phyloP scores from a whole-genome alignment of 2,329 filamentous ascomycete genomes.

The Aspergillus fumigatiaffinis region DNA sequence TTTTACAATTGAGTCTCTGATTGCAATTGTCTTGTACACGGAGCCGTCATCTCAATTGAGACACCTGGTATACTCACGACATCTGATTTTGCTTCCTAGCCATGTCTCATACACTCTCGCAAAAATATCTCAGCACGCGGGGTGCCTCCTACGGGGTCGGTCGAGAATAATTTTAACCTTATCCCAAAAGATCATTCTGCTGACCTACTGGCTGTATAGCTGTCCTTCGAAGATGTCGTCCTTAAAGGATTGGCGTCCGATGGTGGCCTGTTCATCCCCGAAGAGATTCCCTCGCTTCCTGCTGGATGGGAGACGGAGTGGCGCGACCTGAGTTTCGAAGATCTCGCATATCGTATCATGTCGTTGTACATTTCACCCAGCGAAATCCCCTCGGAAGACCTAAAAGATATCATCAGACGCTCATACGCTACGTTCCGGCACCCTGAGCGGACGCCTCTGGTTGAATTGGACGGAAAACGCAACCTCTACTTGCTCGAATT shows the following conservation, averaged over 20 bases:
- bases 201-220: slow-evolving; percentile 19
- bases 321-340: slow-evolving; percentile 23
- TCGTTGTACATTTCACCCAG: slow-evolving; percentile 78
- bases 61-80: background rate
- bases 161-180: slow-evolving; percentile 1
- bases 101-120: slow-evolving; percentile 28
- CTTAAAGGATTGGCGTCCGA: slow-evolving; percentile 84
- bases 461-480: slow-evolving; percentile 65
- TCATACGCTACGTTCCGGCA: slow-evolving; percentile 89
- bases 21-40: background rate
- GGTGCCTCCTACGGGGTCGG: slow-evolving; percentile 30
- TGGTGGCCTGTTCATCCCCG: slow-evolving; percentile 84
- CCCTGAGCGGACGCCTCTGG: slow-evolving; percentile 71
- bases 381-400: slow-evolving; percentile 76
- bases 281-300: slow-evolving; percentile 39
- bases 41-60: background rate
- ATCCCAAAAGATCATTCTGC: slow-evolving; percentile 1
- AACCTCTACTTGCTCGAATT: slow-evolving; percentile 86
- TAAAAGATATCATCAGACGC: slow-evolving; percentile 76
- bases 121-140: slow-evolving; percentile 31
- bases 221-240: slow-evolving; percentile 88
- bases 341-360: slow-evolving; percentile 68
- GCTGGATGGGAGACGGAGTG: slow-evolving; percentile 22
- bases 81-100: slow-evolving; percentile 1
- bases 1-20: slow-evolving; percentile 1